phyloP scores from a whole-genome alignment of 495 filamentous ascomycete genomes.

The Cudoniella acicularis region DNA sequence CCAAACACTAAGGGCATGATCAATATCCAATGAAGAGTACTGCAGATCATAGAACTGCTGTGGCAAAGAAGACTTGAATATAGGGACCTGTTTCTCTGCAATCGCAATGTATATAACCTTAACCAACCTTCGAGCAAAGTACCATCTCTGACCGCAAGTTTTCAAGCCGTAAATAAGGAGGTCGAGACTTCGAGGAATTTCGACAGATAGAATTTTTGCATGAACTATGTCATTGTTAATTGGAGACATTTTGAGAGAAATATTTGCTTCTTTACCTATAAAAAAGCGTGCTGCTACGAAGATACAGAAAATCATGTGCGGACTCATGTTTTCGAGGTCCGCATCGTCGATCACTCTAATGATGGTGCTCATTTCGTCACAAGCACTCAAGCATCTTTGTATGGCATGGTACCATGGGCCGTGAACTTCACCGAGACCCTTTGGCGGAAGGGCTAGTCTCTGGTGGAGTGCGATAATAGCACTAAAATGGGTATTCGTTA shows the following conservation, averaged over 20 bases:
- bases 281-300: slow-evolving; percentile 32
- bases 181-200: slow-evolving; percentile 2
- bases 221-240: not conserved
- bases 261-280: slow-evolving; percentile 8
- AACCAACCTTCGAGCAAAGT: not conserved
- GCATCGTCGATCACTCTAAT: slow-evolving; percentile 25
- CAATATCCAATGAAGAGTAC: slow-evolving; percentile 6
- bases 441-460: slow-evolving; percentile 19
- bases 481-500: slow-evolving; percentile 1
- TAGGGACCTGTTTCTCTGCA: not conserved
- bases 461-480: slow-evolving; percentile 30
- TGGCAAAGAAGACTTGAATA: not conserved
- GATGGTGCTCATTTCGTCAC: slow-evolving; percentile 27
- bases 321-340: slow-evolving; percentile 29
- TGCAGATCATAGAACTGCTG: slow-evolving; percentile 5
- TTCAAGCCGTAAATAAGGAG: slow-evolving; percentile 1
- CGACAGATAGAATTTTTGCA: slow-evolving; percentile 5
- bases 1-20: slow-evolving; percentile 1
- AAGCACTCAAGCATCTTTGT: slow-evolving; percentile 31
- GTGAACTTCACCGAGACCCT: slow-evolving; percentile 12
- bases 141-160: slow-evolving; percentile 7
- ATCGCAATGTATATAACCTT: not conserved
- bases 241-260: not conserved
- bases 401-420: slow-evolving; percentile 30
- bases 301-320: slow-evolving; percentile 29